These are phyloP conservation scores for Lunularia cruciata DNA, from an alignment of 225 moss, liverwort and hornwort genomes.

Conservation along the genomic window DNA sequence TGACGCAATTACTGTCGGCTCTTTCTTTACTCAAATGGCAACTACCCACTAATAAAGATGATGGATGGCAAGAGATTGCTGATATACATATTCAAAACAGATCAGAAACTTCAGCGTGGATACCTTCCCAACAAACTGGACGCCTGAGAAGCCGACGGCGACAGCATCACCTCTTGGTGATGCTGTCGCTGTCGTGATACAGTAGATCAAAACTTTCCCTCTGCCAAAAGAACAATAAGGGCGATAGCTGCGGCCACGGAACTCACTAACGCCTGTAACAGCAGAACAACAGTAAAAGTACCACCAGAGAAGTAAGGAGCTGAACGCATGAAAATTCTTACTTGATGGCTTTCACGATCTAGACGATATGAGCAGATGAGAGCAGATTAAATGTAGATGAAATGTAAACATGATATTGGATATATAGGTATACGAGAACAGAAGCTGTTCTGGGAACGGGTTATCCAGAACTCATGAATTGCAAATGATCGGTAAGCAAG, in stretches of 20 bases:
- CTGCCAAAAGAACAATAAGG: slow-evolving; percentile 50
- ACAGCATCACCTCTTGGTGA: too few relatives aligned
- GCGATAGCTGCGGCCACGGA: slow-evolving; percentile 55
- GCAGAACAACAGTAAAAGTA: background rate
- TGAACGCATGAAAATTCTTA: too few relatives aligned
- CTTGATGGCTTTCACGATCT: too few relatives aligned
- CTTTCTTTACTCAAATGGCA: background rate
- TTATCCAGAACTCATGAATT: too few relatives aligned
- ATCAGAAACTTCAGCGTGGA: background rate
- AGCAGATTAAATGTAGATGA: too few relatives aligned
- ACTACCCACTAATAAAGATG: background rate
- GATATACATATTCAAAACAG: background rate
- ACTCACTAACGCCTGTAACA: slow-evolving; percentile 53
- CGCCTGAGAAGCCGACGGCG: background rate
- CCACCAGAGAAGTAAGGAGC: background rate
- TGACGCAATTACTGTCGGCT: background rate
- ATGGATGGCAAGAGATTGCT: background rate
- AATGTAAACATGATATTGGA: too few relatives aligned
- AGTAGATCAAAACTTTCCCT: slow-evolving; percentile 19
- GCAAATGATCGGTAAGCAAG: too few relatives aligned
- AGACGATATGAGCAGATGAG: too few relatives aligned
- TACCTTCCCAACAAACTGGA: background rate
- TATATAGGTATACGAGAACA: too few relatives aligned
- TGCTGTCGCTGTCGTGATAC: too few relatives aligned
- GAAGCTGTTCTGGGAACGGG: too few relatives aligned